Evolutionary conservation across 805 yeast species (phyloP).

Genomic region (Zygotorulaspora danielsina): DNA sequence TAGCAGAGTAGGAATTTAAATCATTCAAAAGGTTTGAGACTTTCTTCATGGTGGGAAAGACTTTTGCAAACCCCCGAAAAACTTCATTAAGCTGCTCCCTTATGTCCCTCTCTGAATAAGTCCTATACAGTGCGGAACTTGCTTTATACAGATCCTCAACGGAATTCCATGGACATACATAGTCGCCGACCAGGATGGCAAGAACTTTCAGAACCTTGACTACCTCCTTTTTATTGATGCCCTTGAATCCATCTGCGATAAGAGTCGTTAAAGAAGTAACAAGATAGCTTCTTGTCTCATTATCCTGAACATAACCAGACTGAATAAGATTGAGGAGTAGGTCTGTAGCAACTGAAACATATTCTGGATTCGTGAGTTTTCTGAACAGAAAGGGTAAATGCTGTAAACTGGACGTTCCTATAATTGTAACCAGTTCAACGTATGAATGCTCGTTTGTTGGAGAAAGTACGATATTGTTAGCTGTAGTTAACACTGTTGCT

Average conservation of each 20-base stretch:
- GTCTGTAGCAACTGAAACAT: conserved; percentile 50
- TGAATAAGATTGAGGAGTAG: conserved; percentile 50
- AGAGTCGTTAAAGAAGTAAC: conserved; percentile 56
- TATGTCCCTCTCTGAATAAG: conserved; percentile 55
- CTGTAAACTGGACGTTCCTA: conserved; percentile 53
- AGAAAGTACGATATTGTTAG: conserved; percentile 43
- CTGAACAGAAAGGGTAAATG: conserved; percentile 49
- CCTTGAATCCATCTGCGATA: conserved; percentile 52
- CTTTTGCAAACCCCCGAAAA: conserved; percentile 54
- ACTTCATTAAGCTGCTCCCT: conserved; percentile 59
- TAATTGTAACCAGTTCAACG: conserved; percentile 47
- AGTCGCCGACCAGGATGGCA: conserved; percentile 48
- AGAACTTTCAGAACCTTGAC: conserved; percentile 55
- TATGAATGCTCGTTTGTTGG: conserved; percentile 43
- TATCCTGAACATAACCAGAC: conserved; percentile 53
- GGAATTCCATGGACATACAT: conserved; percentile 50
- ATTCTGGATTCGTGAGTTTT: conserved; percentile 38
- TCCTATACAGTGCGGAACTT: conserved; percentile 54
- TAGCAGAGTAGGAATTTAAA: conserved; percentile 63
- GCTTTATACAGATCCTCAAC: conserved; percentile 47
- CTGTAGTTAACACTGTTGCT: conserved; percentile 50
- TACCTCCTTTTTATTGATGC: conserved; percentile 50
- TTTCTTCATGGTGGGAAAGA: conserved; percentile 40
- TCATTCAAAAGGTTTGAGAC: conserved; percentile 55
- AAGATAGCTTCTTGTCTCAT: conserved; percentile 49